A percentile compares a stretch with the other conserved stretches of the same genome.
phyloP scores from a whole-genome alignment of 257 asterid genomes.

The Primulina eburnea region DNA sequence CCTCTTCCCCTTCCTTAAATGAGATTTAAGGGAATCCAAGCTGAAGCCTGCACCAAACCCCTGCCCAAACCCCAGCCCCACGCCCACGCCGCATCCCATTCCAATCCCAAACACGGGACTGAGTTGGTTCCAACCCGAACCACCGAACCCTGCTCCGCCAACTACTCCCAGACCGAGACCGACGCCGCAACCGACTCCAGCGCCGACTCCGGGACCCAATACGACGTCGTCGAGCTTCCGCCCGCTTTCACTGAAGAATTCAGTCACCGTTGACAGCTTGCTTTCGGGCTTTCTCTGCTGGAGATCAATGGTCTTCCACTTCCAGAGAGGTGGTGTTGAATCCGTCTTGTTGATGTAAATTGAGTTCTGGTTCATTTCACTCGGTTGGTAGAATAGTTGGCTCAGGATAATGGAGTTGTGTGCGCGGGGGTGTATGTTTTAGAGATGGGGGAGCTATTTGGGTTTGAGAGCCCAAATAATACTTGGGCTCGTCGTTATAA shows the following conservation, averaged over 20 bases:
- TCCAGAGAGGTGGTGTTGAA: slow-evolving; percentile 41
- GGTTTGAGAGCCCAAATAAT: too few species aligned
- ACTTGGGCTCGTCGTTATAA: too few species aligned
- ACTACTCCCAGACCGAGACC: slow-evolving; percentile 71
- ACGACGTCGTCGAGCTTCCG: slow-evolving; percentile 39
- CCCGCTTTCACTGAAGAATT: slow-evolving; percentile 45
- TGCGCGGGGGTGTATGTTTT: too few species aligned
- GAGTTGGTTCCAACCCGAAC: slow-evolving; percentile 58
- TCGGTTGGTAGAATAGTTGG: too few species aligned
- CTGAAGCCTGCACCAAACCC: slow-evolving; percentile 66
- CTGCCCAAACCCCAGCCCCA: slow-evolving; percentile 77
- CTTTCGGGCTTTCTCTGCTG: slow-evolving; percentile 28
- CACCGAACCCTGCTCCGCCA: slow-evolving; percentile 61
- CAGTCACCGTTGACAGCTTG: slow-evolving; percentile 43
- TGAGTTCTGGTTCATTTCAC: slow-evolving; percentile 27
- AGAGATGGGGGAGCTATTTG: too few species aligned
- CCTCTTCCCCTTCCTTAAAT: slow-evolving; percentile 27
- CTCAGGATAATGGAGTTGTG: too few species aligned
- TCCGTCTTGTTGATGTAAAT: slow-evolving; percentile 32
- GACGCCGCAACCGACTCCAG: slow-evolving; percentile 75
- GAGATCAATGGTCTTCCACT: slow-evolving; percentile 48
- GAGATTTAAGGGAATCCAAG: slow-evolving; percentile 43
- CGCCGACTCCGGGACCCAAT: slow-evolving; percentile 77
- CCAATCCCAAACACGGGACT: slow-evolving; percentile 62
- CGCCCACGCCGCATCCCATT: slow-evolving; percentile 75